phyloP scores from a whole-genome alignment of 78 protist genomes.

The Ministeria vibrans region DNA sequence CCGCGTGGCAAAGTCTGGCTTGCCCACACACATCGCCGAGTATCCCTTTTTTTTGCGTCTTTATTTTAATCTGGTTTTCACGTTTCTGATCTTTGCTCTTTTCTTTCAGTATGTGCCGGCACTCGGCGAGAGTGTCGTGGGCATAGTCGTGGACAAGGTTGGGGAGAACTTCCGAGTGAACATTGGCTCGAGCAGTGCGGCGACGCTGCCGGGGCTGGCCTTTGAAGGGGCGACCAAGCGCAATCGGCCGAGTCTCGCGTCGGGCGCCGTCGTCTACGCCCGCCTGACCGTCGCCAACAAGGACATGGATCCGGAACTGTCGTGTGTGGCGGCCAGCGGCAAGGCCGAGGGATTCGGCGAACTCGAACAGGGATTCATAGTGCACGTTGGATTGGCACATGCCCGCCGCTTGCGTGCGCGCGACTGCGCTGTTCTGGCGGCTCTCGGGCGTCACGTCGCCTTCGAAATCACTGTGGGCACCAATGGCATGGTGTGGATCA shows the following conservation, averaged over 20 bases:
- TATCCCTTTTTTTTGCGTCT: too few relatives aligned
- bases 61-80: too few relatives aligned
- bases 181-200: constrained; percentile 45
- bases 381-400: constrained; percentile 17
- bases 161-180: constrained; percentile 57
- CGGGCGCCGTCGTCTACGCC: constrained; percentile 51
- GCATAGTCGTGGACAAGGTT: constrained; percentile 36
- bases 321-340: constrained; percentile 38
- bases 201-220: constrained; percentile 52
- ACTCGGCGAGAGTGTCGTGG: constrained; percentile 56
- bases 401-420: constrained; percentile 22
- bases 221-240: constrained; percentile 72
- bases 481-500: constrained; percentile 77
- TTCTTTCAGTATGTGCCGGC: constrained; percentile 54
- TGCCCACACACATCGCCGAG: too few relatives aligned
- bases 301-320: constrained; percentile 74
- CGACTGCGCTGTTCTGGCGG: constrained; percentile 35
- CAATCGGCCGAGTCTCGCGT: constrained; percentile 52
- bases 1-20: too few relatives aligned
- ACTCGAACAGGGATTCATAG: constrained; percentile 48
- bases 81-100: neutral
- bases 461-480: constrained; percentile 68
- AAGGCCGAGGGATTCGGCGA: constrained; percentile 62
- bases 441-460: constrained; percentile 41
- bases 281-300: constrained; percentile 59